Conservation (phyloP, 2,329 filamentous ascomycete genomes). For the Phialophora macrospora region DNA sequence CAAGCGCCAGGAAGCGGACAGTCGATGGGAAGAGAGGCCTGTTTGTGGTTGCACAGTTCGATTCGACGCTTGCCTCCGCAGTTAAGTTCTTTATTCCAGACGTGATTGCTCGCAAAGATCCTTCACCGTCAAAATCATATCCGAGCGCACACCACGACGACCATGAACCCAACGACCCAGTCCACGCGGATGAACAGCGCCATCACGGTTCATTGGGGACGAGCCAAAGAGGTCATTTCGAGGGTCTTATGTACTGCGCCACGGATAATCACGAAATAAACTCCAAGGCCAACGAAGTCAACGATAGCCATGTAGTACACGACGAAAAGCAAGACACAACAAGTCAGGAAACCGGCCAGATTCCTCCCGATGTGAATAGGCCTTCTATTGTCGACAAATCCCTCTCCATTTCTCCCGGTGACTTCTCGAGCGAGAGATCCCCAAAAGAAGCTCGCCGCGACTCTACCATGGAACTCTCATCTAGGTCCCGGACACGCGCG, state of each 20-base stretch:
- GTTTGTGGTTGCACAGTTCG: neutral
- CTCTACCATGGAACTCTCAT: constrained; percentile 2
- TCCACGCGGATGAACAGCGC: constrained; percentile 3
- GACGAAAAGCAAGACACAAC: constrained; percentile 5
- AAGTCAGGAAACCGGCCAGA: neutral
- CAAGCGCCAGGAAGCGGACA: constrained; percentile 5
- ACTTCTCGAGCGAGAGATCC: neutral
- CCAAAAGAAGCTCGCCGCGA: neutral
- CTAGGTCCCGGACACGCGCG: neutral
- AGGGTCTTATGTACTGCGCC: neutral
- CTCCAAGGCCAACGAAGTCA: neutral
- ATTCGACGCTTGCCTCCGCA: constrained; percentile 7
- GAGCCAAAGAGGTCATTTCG: constrained; percentile 1
- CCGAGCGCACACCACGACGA: neutral
- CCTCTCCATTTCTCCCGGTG: neutral
- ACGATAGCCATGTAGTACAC: neutral
- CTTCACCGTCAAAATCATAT: neutral
- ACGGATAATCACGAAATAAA: neutral
- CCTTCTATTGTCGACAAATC: constrained; percentile 2
- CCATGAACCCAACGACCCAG: neutral
- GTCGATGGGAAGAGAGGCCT: constrained; percentile 7
- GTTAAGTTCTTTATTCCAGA: neutral
- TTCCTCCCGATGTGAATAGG: neutral
- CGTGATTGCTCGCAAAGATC: neutral
- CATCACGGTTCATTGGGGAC: neutral